Evolutionary conservation across 2,329 filamentous ascomycete genomes (phyloP), one percentile per base, ranked within the genome.

Genomic region (Didymella arachidicola): DNA sequence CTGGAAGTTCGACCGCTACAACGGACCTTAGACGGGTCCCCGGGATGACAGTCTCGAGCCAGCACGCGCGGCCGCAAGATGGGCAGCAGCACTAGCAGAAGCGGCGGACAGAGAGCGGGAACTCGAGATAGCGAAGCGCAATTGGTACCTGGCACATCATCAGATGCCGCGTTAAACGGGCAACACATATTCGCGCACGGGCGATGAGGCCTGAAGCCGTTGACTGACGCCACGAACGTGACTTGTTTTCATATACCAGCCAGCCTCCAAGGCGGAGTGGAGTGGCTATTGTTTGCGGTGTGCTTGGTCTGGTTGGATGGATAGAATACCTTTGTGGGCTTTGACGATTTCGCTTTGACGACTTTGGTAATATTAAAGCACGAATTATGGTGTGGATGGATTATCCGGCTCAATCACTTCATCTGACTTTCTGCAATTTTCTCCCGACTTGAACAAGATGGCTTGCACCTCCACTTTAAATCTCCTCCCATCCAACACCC

Each of bases 1-100:
- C 80, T 99, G 95, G 95, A 93, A 90, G 70, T 75, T 73, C 53
- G 73, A 75, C 50, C 69, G 72, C 57, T 75, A 75, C 56, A 64
- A 66, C 29, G 72, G 73, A 19, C 71, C 71, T 51, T 74, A 74
- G 64, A 18, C 25, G 30, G 38, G 38, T 14, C 4, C 10, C 38
- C 1, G 18, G 6, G 10, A 19, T 19, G 18, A 39, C 36, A 39
- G 18, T 5, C 36, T 41, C 19, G 38, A 12, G 38, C 18, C 18
- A 41, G 38, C 19, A 41, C 18, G 12, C 4, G 19, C n/a, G 8
- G 16, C 18, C 18, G 36, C 36, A 22, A 19, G 8, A 10, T 39
- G 36, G 36, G 36, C 36, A 39, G 36, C 36, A 39, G 18, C 18
- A 39, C n/a, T 19, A 11, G 18, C 36, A 18, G 36, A 39, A 11